These are phyloP conservation scores for Trifolium subterraneum DNA, from an alignment of 306 rosid genomes.

Conservation along the genomic window DNA sequence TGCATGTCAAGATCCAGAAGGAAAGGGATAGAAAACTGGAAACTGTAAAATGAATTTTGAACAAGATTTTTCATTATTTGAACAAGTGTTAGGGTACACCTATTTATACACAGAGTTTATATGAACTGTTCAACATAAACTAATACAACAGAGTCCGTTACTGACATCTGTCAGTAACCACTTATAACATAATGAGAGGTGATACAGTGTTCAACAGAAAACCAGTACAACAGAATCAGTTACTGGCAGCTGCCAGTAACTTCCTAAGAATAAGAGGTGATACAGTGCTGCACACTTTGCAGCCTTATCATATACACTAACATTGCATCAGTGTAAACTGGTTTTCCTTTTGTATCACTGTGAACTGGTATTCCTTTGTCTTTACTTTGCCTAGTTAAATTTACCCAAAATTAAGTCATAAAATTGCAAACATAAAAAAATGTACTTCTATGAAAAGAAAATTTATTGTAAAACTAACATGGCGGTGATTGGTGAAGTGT, in stretches of 20 bases:
- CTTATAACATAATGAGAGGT: background rate
- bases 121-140: slow-evolving; percentile 3
- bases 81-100: background rate
- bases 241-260: background rate
- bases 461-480: slow-evolving; percentile 25
- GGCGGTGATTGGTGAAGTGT: slow-evolving; percentile 27
- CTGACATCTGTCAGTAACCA: background rate
- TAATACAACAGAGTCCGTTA: slow-evolving; percentile 4
- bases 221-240: background rate
- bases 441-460: background rate
- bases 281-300: background rate
- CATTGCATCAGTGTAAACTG: slow-evolving; percentile 19
- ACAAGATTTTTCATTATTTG: background rate
- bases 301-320: slow-evolving; percentile 1
- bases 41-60: background rate
- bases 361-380: slow-evolving; percentile 25
- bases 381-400: slow-evolving; percentile 16
- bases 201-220: slow-evolving; percentile 11
- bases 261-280: background rate
- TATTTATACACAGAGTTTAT: background rate
- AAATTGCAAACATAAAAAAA: slow-evolving; percentile 6
- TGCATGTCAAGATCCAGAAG: slow-evolving; percentile 13
- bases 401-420: slow-evolving; percentile 16
- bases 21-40: background rate
- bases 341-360: slow-evolving; percentile 19